Conservation (phyloP, 768 basidiomycete species). For the Butyriboletus loyo region DNA sequence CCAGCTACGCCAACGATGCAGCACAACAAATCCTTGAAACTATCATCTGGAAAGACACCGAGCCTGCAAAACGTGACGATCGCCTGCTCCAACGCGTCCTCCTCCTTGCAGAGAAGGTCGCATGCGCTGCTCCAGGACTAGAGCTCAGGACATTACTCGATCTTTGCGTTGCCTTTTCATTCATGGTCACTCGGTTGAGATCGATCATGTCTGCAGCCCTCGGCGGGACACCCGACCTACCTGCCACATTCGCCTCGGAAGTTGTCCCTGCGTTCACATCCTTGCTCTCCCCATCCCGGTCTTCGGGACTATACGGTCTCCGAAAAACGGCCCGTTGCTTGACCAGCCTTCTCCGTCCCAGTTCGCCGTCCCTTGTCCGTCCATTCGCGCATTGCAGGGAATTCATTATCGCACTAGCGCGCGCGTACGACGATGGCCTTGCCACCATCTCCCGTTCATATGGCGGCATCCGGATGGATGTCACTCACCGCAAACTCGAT, state of each 20-base stretch:
- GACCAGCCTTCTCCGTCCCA: conserved; percentile 48
- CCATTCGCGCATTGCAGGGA: conserved; percentile 50
- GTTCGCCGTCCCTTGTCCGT: conserved; percentile 46
- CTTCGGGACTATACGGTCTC: conserved; percentile 56
- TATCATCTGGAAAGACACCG: conserved; percentile 53
- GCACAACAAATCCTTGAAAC: conserved; percentile 51
- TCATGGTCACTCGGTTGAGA: conserved; percentile 43
- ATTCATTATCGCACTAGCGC: conserved; percentile 57
- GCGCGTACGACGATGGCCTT: conserved; percentile 59
- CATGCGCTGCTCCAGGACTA: conserved; percentile 37
- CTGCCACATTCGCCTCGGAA: conserved; percentile 38
- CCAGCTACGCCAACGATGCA: conserved; percentile 55
- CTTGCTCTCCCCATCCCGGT: conserved; percentile 42
- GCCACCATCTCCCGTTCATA: conserved; percentile 54
- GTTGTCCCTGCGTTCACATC: conserved; percentile 56
- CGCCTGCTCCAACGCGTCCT: conserved; percentile 49
- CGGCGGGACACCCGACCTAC: conserved; percentile 31
- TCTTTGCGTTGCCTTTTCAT: conserved; percentile 55
- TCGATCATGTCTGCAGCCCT: conserved; percentile 43
- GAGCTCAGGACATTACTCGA: conserved; percentile 59
- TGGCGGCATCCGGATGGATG: conserved; percentile 44
- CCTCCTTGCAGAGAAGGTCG: conserved; percentile 55
- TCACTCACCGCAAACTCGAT: conserved; percentile 37
- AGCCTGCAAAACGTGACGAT: conserved; percentile 36
- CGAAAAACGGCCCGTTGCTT: conserved; percentile 63